Percentiles rank a stretch among this genome's conserved stretches.
These are phyloP conservation scores for Colletotrichum sidae DNA, from an alignment of 2,329 filamentous ascomycete species.

Conservation along the genomic window DNA sequence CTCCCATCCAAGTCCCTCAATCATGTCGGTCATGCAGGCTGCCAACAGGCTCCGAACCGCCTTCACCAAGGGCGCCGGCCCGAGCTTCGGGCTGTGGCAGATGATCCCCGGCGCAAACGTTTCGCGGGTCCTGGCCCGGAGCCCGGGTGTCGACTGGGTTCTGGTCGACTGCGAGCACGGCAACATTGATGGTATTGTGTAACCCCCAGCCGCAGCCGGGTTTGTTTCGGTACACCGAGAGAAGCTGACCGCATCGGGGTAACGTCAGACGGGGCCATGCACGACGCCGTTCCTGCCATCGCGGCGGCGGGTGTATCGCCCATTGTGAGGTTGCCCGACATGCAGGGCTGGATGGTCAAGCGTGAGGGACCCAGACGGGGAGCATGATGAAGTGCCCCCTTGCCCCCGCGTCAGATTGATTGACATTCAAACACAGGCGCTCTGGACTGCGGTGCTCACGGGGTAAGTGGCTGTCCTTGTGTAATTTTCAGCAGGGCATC, in stretches of 20 bases:
- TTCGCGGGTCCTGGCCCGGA: slow-evolving; percentile 69
- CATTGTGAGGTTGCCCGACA: slow-evolving; percentile 65
- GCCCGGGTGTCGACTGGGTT: slow-evolving; percentile 74
- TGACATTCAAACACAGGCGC: slow-evolving; percentile 54
- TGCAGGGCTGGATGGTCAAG: slow-evolving; percentile 68
- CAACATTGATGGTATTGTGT: slow-evolving; percentile 61
- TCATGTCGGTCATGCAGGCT: slow-evolving; percentile 51
- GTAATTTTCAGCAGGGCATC: no score
- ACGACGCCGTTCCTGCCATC: slow-evolving; percentile 65
- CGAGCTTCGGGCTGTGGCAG: slow-evolving; percentile 71
- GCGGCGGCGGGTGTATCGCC: slow-evolving; percentile 57
- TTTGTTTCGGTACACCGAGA: background rate
- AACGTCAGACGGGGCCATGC: slow-evolving; percentile 58
- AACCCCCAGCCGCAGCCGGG: no score
- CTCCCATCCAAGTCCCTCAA: background rate
- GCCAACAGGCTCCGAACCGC: slow-evolving; percentile 62
- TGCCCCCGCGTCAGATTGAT: background rate
- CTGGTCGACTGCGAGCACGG: slow-evolving; percentile 69
- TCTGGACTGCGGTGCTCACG: slow-evolving; percentile 68
- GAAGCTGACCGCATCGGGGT: background rate
- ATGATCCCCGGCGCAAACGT: slow-evolving; percentile 71
- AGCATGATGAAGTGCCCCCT: background rate
- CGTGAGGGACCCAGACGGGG: slow-evolving; percentile 50
- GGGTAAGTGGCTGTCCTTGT: slow-evolving; percentile 49
- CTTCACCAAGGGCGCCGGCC: slow-evolving; percentile 58